These are phyloP conservation scores for Eragrostis curvula DNA, from an alignment of 176 grass and related monocot genomes.

Conservation along the genomic window DNA sequence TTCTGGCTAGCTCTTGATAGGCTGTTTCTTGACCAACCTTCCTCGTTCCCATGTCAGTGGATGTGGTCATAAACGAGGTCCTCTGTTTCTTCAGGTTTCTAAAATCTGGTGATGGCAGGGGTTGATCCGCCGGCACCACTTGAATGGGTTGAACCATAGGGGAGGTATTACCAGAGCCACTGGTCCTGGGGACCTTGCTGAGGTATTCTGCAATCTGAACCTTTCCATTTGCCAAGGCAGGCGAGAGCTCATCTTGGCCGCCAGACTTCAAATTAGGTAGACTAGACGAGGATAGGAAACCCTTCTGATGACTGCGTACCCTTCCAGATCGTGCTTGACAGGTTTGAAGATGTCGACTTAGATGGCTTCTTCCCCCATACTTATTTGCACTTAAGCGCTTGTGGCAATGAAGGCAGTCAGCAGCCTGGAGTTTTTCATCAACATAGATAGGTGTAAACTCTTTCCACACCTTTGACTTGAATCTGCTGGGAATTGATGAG, in stretches of 20 bases:
- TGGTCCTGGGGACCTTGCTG: slow-evolving; percentile 33
- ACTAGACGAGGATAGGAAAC: slow-evolving; percentile 28
- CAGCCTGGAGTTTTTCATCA: slow-evolving; percentile 53
- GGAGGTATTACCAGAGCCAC: slow-evolving; percentile 38
- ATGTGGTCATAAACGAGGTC: slow-evolving; percentile 34
- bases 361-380: slow-evolving; percentile 65
- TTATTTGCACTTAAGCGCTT: slow-evolving; percentile 64
- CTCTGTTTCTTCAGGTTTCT: slow-evolving; percentile 41
- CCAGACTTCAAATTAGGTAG: slow-evolving; percentile 39
- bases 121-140: slow-evolving; percentile 37
- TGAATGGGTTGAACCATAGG: slow-evolving; percentile 41
- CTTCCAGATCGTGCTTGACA: slow-evolving; percentile 46
- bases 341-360: slow-evolving; percentile 55
- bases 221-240: slow-evolving; percentile 61
- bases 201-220: slow-evolving; percentile 55
- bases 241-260: slow-evolving; percentile 49
- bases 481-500: slow-evolving; percentile 47
- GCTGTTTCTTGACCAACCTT: slow-evolving; percentile 47
- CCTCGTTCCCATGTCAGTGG: slow-evolving; percentile 27
- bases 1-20: slow-evolving; percentile 48
- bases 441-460: slow-evolving; percentile 53
- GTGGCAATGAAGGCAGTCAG: slow-evolving; percentile 53
- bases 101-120: slow-evolving; percentile 32
- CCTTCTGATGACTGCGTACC: slow-evolving; percentile 17
- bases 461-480: slow-evolving; percentile 67